These are phyloP conservation scores for Dendrostoma leiphaemia DNA, from an alignment of 2,329 filamentous ascomycete species.

Conservation along the genomic window DNA sequence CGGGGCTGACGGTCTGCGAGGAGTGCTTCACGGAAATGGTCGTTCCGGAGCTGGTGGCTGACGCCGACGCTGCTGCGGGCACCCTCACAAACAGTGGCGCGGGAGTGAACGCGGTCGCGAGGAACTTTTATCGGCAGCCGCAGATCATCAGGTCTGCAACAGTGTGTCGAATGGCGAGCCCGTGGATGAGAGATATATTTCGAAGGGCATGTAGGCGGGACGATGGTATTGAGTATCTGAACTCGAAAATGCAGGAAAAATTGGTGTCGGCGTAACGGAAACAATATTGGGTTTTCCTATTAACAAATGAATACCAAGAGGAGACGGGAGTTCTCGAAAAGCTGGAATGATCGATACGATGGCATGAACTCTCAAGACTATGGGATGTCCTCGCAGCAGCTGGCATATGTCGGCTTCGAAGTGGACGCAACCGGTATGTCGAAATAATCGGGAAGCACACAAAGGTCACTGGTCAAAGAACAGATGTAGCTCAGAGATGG, in stretches of 20 bases:
- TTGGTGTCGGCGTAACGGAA: constrained; percentile 34
- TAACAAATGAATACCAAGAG: background rate
- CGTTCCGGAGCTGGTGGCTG: constrained; percentile 60
- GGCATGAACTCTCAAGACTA: too few relatives aligned
- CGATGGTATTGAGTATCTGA: constrained; percentile 62
- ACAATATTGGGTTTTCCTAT: background rate
- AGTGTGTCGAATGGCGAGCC: constrained; percentile 77
- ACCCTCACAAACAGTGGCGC: background rate
- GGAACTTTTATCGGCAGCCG: constrained; percentile 62
- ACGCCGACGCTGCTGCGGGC: constrained; percentile 34
- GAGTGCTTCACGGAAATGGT: constrained; percentile 83
- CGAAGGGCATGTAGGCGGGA: constrained; percentile 61
- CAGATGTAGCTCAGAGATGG: too few relatives aligned
- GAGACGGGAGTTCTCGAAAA: background rate
- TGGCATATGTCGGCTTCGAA: too few relatives aligned
- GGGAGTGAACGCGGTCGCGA: constrained; percentile 44
- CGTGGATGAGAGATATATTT: constrained; percentile 75
- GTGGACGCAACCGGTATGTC: too few relatives aligned
- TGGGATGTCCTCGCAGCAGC: too few relatives aligned
- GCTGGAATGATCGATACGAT: too few relatives aligned
- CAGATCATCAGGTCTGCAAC: constrained; percentile 49
- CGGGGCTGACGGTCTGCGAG: constrained; percentile 79
- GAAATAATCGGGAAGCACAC: too few relatives aligned
- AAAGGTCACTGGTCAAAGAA: too few relatives aligned
- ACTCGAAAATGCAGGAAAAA: constrained; percentile 55